These are phyloP conservation scores for Exophiala alcalophila DNA, from an alignment of 2,329 filamentous ascomycete species.

Conservation along the genomic window DNA sequence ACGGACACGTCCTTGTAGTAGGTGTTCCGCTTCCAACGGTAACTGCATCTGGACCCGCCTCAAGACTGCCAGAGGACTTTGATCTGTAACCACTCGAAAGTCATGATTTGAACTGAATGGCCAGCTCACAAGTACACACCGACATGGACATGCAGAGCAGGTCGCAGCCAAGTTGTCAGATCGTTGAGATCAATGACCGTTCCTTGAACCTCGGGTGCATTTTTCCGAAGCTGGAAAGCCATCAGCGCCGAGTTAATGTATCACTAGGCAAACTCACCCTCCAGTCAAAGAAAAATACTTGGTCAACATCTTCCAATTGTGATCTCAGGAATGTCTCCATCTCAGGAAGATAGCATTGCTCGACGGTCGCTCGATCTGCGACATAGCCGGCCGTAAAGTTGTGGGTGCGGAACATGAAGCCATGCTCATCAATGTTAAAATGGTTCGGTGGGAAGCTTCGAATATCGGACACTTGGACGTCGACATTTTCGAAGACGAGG, in stretches of 20 bases:
- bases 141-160: slow-evolving; percentile 1
- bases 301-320: neutral
- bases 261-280: too few species aligned
- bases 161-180: neutral
- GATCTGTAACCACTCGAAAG: too few species aligned
- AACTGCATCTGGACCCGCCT: slow-evolving; percentile 1
- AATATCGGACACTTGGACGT: neutral
- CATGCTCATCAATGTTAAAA: neutral
- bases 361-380: neutral
- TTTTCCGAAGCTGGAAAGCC: too few species aligned
- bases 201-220: neutral
- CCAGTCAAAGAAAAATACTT: slow-evolving; percentile 5
- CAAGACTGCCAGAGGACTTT: neutral
- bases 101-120: too few species aligned
- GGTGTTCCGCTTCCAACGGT: neutral
- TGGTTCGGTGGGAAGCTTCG: neutral
- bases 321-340: slow-evolving; percentile 1
- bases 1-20: slow-evolving; percentile 1
- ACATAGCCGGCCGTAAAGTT: neutral
- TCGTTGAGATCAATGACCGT: slow-evolving; percentile 2
- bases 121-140: too few species aligned
- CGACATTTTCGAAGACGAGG: slow-evolving; percentile 1
- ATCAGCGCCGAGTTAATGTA: too few species aligned
- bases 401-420: neutral
- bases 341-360: slow-evolving; percentile 1